Base-by-base conservation (phyloP, 768 basidiomycete species). In the Trametes villosa region DNA sequence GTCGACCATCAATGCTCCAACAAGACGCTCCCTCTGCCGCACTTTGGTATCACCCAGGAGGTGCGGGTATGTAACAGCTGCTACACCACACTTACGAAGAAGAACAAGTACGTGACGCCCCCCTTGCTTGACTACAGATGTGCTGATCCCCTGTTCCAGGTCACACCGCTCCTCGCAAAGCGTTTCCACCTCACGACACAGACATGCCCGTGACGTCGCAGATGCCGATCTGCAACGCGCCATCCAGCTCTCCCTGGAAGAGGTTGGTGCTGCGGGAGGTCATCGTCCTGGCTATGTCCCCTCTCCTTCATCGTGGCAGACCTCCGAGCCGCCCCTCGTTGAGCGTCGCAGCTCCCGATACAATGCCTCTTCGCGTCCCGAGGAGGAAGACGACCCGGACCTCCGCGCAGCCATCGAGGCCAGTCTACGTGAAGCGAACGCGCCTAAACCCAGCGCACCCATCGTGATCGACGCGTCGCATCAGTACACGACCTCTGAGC, bases 1-100 rank as follows among this genome's bases (percentile, higher is more conserved):
- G 98, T 97, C 70, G 96, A 98, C 75, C 94, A 96, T 55, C 82
- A 86, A 41, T 99, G 97, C 73, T 96, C 94, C 0, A 88, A 91
- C 33, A 91, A 94, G 74, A 77, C 82, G 2, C 85, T 93, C 74
- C 79, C 93, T 0, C 80, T 98, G 24, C 96, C 97, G 4, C 92
- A 95, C 71, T 96, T 93, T 68, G 97, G 97, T 12, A 95, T 99
- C 65, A 80, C 86, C 1, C 89, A 97, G 69, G 88, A 91, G 36
- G 97, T 99, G 7, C 82, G 97, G 38, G 96, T 98, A 0, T 98
- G 97, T 59, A 96, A 99, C 63, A 81, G 85, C 2, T 99, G 97
- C 69, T 82, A 88, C 71, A 79, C 79, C n/a, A 96, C 95, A 74
- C 75, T 94, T 50, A 80, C 72, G 33, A 87, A 83, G 76, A 87